These are phyloP conservation scores for Tricladium varicosporioides DNA, from an alignment of 2,329 filamentous ascomycete species.

Conservation along the genomic window DNA sequence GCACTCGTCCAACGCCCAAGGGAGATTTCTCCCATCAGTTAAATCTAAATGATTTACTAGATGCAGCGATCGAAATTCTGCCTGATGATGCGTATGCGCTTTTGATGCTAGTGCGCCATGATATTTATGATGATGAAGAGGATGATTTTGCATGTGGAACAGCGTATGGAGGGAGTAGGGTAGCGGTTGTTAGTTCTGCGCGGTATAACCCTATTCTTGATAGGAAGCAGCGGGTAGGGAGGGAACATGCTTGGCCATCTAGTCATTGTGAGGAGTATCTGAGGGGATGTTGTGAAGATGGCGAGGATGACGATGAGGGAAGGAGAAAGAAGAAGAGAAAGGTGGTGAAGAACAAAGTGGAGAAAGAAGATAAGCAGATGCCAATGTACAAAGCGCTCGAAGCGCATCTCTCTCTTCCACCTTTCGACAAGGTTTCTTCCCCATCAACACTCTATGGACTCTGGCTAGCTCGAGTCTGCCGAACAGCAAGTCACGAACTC, in stretches of 20 bases:
- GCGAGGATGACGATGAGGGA: neutral
- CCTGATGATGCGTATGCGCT: conserved; percentile 29
- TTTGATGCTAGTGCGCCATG: conserved; percentile 28
- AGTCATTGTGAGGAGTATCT: conserved; percentile 58
- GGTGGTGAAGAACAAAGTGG: neutral
- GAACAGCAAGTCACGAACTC: conserved; percentile 62
- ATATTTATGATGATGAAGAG: conserved; percentile 42
- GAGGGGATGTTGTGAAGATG: conserved; percentile 35
- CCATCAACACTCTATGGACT: conserved; percentile 38
- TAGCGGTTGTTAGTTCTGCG: conserved; percentile 60
- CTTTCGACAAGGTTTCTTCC: conserved; percentile 18
- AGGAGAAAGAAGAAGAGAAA: neutral
- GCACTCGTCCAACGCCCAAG: conserved; percentile 20
- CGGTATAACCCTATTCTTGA: conserved; percentile 57
- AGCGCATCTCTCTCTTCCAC: conserved; percentile 20
- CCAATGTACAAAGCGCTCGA: conserved; percentile 38
- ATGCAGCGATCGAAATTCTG: conserved; percentile 26
- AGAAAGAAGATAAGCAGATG: conserved; percentile 10
- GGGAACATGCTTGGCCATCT: conserved; percentile 60
- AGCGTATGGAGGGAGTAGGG: conserved; percentile 62
- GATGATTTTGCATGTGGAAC: conserved; percentile 67
- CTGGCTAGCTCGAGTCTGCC: conserved; percentile 57
- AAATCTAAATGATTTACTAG: conserved; percentile 28
- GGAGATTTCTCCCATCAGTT: conserved; percentile 26
- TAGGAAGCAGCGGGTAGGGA: conserved; percentile 30